Evolutionary conservation across 2,329 filamentous ascomycete genomes (phyloP).

Genomic region (Boeremia lycopersici): DNA sequence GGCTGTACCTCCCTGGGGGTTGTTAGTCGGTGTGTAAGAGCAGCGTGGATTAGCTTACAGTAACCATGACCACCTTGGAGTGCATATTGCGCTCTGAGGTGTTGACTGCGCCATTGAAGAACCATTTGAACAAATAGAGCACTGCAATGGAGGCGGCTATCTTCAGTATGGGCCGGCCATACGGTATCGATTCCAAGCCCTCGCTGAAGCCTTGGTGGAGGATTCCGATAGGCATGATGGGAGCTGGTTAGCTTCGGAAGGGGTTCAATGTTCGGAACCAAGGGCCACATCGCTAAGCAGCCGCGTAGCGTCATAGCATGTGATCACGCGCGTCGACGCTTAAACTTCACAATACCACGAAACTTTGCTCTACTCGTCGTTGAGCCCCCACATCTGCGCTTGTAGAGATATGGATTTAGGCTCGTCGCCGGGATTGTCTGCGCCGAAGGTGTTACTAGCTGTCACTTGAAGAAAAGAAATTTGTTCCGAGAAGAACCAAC

Average conservation of each 20-base stretch:
- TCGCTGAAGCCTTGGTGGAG: conserved; percentile 60
- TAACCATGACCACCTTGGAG: conserved; percentile 91
- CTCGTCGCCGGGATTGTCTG: not conserved
- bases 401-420: not conserved
- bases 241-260: conserved; percentile 25
- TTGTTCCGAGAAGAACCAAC: not conserved
- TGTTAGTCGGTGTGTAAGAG: conserved; percentile 21
- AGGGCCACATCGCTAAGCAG: conserved; percentile 29
- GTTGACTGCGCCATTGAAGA: conserved; percentile 77
- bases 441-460: not conserved
- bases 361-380: not conserved
- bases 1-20: conserved; percentile 77
- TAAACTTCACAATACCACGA: not conserved
- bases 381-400: not conserved
- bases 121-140: conserved; percentile 70
- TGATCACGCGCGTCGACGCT: not conserved
- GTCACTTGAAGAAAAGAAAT: not conserved
- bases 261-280: conserved; percentile 32
- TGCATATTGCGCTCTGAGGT: conserved; percentile 82
- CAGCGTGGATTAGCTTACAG: conserved; percentile 58
- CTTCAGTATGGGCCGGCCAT: conserved; percentile 60
- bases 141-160: conserved; percentile 58
- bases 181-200: conserved; percentile 61
- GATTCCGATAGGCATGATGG: conserved; percentile 66
- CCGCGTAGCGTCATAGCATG: conserved; percentile 14